phyloP scores from a whole-genome alignment of 2,329 filamentous ascomycete genomes.

The Paecilomyces sp. region DNA sequence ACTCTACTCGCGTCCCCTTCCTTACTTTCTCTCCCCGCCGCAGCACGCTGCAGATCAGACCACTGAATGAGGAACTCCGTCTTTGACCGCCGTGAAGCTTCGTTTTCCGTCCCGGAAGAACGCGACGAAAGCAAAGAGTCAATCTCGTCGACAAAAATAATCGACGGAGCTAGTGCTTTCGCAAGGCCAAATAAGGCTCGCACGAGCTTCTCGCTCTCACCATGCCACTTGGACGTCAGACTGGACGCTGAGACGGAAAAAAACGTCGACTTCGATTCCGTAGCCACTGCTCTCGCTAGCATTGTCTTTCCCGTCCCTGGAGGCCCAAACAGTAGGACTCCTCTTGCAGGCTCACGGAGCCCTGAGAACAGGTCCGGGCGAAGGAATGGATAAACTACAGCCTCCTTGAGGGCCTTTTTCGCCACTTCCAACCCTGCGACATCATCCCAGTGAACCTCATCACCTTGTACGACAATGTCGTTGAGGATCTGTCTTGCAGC shows the following conservation, averaged over 20 bases:
- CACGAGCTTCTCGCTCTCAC: constrained; percentile 94
- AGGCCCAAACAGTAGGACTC: constrained; percentile 93
- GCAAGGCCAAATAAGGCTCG: constrained; percentile 86
- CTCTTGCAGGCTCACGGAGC: constrained; percentile 82
- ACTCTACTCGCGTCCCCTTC: constrained; percentile 79
- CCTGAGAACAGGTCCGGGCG: constrained; percentile 95
- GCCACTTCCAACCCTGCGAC: constrained; percentile 85
- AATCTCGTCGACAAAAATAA: constrained; percentile 98
- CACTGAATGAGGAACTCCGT: constrained; percentile 97
- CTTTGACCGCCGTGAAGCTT: constrained; percentile 89
- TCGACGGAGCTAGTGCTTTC: constrained; percentile 80
- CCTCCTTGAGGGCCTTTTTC: constrained; percentile 87
- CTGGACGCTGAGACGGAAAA: constrained; percentile 95
- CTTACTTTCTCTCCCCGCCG: constrained; percentile 74
- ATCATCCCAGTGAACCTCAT: constrained; percentile 91
- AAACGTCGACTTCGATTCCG: constrained; percentile 89
- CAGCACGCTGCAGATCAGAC: constrained; percentile 87
- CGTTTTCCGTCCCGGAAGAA: constrained; percentile 72
- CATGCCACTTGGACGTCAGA: constrained; percentile 90
- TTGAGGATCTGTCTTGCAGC: constrained; percentile 91
- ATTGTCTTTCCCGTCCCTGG: constrained; percentile 99
- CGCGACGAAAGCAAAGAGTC: constrained; percentile 84
- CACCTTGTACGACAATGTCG: constrained; percentile 88
- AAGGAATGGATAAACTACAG: constrained; percentile 93
- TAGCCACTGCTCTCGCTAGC: constrained; percentile 89